Conservation (phyloP, 306 rosid genomes). For the Cucurbita ficifolia region DNA sequence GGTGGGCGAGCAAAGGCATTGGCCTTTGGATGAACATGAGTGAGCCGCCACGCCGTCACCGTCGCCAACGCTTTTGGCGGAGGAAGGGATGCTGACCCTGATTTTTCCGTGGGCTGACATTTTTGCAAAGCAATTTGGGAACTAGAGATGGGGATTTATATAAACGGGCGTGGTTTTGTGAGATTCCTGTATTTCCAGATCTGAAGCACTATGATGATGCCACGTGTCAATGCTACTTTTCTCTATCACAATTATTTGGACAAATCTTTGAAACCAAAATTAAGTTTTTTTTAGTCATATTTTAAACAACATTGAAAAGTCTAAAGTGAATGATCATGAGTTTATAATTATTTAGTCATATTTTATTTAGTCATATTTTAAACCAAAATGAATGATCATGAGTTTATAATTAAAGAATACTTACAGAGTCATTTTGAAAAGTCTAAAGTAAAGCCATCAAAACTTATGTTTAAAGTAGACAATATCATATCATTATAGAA, state of each 20-base stretch:
- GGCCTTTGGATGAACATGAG: not conserved
- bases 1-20: not conserved
- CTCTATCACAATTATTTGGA: not conserved
- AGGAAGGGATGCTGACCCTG: not conserved
- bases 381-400: no score
- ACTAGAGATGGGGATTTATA: not conserved
- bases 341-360: no score
- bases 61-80: conserved; percentile 1
- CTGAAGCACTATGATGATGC: not conserved
- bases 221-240: not conserved
- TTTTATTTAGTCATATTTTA: no score
- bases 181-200: not conserved
- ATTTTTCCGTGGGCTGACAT: not conserved
- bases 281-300: no score
- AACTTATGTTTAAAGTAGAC: no score
- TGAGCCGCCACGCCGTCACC: not conserved
- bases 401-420: no score
- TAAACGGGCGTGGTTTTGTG: not conserved
- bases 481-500: no score
- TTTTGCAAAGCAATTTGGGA: not conserved
- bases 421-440: no score
- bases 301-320: no score
- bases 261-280: no score
- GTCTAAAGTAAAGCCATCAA: no score
- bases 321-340: no score